phyloP scores from a whole-genome alignment of 768 basidiomycete genomes.

The Trametes cingulata region DNA sequence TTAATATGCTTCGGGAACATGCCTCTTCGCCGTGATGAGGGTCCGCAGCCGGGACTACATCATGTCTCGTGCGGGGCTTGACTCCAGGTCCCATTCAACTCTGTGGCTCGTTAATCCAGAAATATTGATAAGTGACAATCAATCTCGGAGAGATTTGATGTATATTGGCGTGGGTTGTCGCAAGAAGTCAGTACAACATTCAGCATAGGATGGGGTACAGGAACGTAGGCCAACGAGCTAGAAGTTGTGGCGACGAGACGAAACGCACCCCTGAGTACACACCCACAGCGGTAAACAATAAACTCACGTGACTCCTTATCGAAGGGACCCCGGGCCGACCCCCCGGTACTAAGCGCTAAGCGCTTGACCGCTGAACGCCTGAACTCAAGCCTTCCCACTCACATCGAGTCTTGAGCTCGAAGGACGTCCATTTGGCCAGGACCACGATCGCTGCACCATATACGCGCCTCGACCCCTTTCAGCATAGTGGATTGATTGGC shows the following conservation, averaged over 20 bases:
- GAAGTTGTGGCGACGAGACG: neutral
- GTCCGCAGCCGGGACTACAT: neutral
- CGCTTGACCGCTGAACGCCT: no score
- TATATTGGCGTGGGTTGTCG: no score
- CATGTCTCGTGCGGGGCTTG: neutral
- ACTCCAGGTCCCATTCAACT: constrained; percentile 2
- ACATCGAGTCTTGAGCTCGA: no score
- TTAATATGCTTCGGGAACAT: neutral
- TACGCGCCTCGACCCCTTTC: no score
- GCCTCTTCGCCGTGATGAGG: neutral
- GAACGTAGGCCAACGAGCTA: neutral
- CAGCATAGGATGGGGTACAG: neutral
- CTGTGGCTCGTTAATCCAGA: neutral
- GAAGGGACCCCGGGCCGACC: no score
- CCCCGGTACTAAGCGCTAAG: no score
- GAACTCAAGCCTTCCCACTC: no score
- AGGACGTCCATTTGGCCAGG: no score
- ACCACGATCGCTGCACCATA: no score
- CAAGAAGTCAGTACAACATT: neutral
- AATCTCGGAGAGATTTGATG: neutral
- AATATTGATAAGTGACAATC: neutral
- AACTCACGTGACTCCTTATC: neutral
- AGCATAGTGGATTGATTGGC: no score
- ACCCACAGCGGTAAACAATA: constrained; percentile 1
- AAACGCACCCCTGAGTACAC: neutral